A percentile compares a stretch with the other conserved stretches of the same genome.
These are phyloP conservation scores for Ceratocystis albifundus DNA, from an alignment of 2,329 filamentous ascomycete genomes.

Conservation along the genomic window DNA sequence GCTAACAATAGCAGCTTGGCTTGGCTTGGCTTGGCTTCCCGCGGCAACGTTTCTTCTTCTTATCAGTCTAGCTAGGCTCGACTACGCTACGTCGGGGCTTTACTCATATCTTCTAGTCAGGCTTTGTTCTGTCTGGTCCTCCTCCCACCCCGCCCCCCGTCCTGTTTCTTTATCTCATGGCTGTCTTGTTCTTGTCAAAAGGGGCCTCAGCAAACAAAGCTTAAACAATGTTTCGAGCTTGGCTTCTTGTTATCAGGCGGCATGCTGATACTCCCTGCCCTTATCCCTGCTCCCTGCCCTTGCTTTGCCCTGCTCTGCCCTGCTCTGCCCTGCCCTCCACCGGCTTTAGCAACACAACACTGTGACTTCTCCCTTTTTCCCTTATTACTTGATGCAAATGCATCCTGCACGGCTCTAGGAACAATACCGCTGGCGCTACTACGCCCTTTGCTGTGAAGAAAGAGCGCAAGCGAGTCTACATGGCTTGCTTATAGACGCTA, in stretches of 20 bases:
- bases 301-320: too few species aligned
- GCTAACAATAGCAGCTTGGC: not conserved
- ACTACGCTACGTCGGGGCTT: not conserved
- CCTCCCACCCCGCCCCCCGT: not conserved
- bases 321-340: too few species aligned
- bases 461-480: not conserved
- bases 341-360: too few species aligned
- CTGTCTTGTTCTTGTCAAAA: not conserved
- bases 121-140: not conserved
- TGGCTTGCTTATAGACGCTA: too few species aligned
- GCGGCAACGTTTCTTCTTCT: not conserved
- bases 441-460: not conserved
- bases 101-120: not conserved
- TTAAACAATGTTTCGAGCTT: not conserved
- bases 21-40: not conserved
- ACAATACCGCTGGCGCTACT: not conserved
- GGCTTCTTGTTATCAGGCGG: not conserved
- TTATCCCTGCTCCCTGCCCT: too few species aligned
- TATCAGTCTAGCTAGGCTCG: not conserved
- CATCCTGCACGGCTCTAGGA: slow-evolving; percentile 2
- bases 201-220: not conserved
- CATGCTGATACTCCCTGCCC: not conserved
- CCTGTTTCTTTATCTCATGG: not conserved
- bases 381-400: slow-evolving; percentile 9
- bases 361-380: not conserved